A percentile compares a stretch with the other conserved stretches of the same genome.
These are phyloP conservation scores for Saposhnikovia divaricata DNA, from an alignment of 129 eudicot species.

Conservation along the genomic window DNA sequence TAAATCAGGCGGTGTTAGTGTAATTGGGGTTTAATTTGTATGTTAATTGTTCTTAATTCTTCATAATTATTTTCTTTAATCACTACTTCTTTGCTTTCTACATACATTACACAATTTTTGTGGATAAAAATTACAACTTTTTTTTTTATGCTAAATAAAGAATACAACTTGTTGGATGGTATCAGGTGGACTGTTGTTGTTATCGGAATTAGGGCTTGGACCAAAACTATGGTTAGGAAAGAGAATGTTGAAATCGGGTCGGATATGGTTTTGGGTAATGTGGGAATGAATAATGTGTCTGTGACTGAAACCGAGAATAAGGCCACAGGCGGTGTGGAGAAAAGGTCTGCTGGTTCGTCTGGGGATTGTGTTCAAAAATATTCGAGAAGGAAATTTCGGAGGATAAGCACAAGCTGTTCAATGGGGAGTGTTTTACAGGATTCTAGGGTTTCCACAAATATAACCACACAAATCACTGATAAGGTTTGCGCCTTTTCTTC, in stretches of 20 bases:
- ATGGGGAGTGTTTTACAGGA: slow-evolving; percentile 9
- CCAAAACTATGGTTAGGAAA: slow-evolving; percentile 14
- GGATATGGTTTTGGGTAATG: background rate
- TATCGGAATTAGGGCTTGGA: background rate
- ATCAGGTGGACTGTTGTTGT: no score
- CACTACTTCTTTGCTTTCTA: no score
- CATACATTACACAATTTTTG: no score
- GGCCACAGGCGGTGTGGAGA: background rate
- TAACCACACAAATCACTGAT: background rate
- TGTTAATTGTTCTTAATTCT: no score
- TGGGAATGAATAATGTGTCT: background rate
- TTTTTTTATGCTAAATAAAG: no score
- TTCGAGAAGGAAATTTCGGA: slow-evolving; percentile 16
- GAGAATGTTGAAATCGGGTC: background rate
- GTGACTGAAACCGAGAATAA: background rate
- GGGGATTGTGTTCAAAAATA: slow-evolving; percentile 12
- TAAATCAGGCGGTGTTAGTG: no score
- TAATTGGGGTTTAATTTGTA: no score
- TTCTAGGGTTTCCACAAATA: slow-evolving; percentile 1
- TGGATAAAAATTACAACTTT: no score
- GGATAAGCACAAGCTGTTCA: slow-evolving; percentile 6
- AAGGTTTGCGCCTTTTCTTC: slow-evolving; percentile 12
- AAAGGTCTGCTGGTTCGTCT: slow-evolving; percentile 5
- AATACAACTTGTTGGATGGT: no score
- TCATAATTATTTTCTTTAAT: no score